Conservation (phyloP, 495 filamentous ascomycete genomes). For the Parmelia sp. region DNA sequence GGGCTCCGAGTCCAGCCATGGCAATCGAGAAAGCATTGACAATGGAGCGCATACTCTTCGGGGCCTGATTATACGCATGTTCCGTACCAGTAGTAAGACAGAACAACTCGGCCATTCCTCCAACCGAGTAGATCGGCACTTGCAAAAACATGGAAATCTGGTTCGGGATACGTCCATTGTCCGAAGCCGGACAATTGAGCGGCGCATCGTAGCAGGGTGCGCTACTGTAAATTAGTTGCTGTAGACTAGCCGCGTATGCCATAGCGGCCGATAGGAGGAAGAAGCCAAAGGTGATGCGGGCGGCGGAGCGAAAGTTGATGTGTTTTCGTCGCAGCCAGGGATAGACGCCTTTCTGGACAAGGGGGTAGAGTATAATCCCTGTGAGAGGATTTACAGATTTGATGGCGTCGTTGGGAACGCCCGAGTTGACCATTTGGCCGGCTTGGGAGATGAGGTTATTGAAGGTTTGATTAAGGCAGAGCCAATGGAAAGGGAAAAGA, state of each 20-base stretch:
- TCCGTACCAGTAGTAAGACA: constrained; percentile 52
- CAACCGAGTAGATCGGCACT: constrained; percentile 52
- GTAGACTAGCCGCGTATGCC: constrained; percentile 44
- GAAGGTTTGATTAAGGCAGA: constrained; percentile 34
- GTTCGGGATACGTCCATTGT: constrained; percentile 31
- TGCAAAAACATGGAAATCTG: constrained; percentile 52
- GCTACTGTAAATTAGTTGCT: constrained; percentile 33
- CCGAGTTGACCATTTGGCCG: constrained; percentile 39
- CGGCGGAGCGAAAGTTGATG: constrained; percentile 44
- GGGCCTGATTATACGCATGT: constrained; percentile 38
- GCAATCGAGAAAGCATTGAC: constrained; percentile 30
- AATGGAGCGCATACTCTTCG: constrained; percentile 31
- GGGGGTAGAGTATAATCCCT: constrained; percentile 41
- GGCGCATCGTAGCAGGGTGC: constrained; percentile 49
- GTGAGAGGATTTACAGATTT: constrained; percentile 33
- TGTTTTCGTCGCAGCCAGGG: constrained; percentile 35
- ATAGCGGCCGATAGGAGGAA: constrained; percentile 38
- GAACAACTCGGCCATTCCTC: constrained; percentile 63
- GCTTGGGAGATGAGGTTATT: constrained; percentile 52
- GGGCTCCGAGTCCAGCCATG: constrained; percentile 26
- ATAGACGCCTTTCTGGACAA: constrained; percentile 45
- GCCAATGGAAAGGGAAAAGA: constrained; percentile 28
- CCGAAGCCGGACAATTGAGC: constrained; percentile 31
- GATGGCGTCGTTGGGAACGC: constrained; percentile 48
- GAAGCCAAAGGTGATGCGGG: constrained; percentile 47